Conservation (phyloP, 2,329 filamentous ascomycete genomes). For the Epichloe amarillans region DNA sequence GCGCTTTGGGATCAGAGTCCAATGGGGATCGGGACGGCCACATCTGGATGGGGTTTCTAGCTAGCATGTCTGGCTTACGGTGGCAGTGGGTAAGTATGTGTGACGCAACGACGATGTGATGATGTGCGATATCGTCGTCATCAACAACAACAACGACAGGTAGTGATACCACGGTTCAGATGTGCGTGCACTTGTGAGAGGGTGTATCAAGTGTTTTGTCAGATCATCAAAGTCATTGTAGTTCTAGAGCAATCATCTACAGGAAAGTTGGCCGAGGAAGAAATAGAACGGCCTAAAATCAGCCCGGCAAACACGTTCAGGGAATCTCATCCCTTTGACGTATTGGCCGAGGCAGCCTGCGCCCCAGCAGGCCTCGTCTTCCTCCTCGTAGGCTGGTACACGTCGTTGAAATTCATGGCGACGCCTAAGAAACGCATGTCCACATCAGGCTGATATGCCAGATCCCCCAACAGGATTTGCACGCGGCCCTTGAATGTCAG, state of each 20-base stretch:
- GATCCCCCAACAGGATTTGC: conserved; percentile 71
- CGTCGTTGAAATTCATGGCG: conserved; percentile 98
- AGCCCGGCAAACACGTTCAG: not conserved
- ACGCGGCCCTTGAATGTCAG: conserved; percentile 65
- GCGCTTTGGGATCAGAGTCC: not conserved
- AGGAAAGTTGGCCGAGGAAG: not conserved
- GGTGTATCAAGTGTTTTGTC: not conserved
- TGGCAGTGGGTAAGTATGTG: too few species aligned
- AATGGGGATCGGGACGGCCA: too few species aligned
- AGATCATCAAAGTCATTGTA: not conserved
- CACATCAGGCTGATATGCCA: conserved; percentile 85
- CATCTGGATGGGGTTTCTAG: too few species aligned
- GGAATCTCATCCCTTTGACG: conserved; percentile 14
- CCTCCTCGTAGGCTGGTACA: conserved; percentile 67
- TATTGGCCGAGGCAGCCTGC: conserved; percentile 11
- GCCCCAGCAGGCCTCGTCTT: conserved; percentile 31
- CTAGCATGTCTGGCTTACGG: too few species aligned
- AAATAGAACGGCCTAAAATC: not conserved
- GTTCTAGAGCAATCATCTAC: not conserved
- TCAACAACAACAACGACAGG: too few species aligned
- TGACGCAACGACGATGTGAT: too few species aligned
- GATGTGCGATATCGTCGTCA: too few species aligned
- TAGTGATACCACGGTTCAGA: too few species aligned
- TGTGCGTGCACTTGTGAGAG: too few species aligned
- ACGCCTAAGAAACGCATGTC: conserved; percentile 94